Evolutionary conservation across 164 flowering plant species (phyloP).

Genomic region (Berberis thunbergii): DNA sequence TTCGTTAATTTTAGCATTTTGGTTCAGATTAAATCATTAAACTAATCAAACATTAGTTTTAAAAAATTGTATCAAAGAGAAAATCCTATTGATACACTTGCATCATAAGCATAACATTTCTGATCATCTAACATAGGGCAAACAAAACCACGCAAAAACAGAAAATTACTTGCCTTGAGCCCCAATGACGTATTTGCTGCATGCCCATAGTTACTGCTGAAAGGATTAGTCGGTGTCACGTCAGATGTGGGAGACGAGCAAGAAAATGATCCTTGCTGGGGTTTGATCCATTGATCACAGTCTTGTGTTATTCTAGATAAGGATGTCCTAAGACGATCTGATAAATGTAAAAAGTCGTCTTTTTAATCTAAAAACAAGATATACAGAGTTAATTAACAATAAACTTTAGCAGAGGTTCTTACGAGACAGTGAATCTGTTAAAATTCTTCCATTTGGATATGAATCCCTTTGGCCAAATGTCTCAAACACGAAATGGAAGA

Average conservation of each 20-base stretch:
- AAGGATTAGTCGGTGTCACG: slow-evolving; percentile 66
- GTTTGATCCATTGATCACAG: slow-evolving; percentile 81
- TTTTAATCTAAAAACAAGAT: not conserved
- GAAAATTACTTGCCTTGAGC: slow-evolving; percentile 57
- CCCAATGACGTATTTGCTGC: slow-evolving; percentile 43
- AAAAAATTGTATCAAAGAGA: no score
- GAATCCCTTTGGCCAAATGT: slow-evolving; percentile 63
- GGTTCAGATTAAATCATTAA: no score
- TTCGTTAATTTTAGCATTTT: no score
- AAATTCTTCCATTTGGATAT: slow-evolving; percentile 47
- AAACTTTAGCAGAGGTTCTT: slow-evolving; percentile 14
- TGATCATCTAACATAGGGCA: no score
- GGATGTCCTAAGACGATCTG: slow-evolving; percentile 79
- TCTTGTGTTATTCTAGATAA: slow-evolving; percentile 75
- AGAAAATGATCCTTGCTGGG: slow-evolving; percentile 28
- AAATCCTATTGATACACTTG: no score
- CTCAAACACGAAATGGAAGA: slow-evolving; percentile 64
- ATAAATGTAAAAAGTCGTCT: slow-evolving; percentile 3
- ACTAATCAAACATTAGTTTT: no score
- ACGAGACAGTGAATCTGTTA: slow-evolving; percentile 42
- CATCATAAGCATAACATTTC: no score
- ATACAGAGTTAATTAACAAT: not conserved
- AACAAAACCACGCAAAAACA: no score
- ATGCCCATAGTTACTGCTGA: slow-evolving; percentile 27
- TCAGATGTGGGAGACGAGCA: slow-evolving; percentile 54